Evolutionary conservation across 176 grass and related monocot genomes (phyloP).

Genomic region (Stipa capillata): DNA sequence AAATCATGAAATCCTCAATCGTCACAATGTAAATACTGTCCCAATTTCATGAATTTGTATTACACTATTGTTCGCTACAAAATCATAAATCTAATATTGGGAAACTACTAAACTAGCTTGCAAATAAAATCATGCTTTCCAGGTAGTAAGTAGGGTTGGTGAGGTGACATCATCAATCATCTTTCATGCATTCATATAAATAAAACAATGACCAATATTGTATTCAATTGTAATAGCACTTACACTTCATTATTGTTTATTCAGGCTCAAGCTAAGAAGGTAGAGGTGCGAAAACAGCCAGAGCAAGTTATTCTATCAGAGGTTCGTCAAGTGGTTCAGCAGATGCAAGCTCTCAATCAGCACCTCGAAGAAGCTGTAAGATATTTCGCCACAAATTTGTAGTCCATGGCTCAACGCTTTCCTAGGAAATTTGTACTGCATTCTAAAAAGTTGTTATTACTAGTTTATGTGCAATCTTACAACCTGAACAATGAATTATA

Average conservation of each 20-base stretch:
- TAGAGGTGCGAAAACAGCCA: conserved; percentile 41
- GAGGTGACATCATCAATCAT: not conserved
- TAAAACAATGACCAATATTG: not conserved
- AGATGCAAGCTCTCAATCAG: conserved; percentile 85
- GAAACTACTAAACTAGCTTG: not conserved
- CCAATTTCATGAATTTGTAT: not conserved
- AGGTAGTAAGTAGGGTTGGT: not conserved
- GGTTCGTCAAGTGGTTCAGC: conserved; percentile 77
- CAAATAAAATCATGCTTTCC: not conserved
- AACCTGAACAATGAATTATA: not conserved
- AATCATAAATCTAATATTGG: not conserved
- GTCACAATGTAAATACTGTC: not conserved
- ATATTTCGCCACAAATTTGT: not conserved
- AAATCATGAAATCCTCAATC: not conserved
- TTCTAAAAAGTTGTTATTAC: not conserved
- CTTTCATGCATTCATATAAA: not conserved
- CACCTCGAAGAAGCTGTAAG: conserved; percentile 92
- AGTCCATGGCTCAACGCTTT: not conserved
- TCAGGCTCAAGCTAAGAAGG: conserved; percentile 71
- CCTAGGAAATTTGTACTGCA: conserved; percentile 1
- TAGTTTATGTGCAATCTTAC: not conserved
- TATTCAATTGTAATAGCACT: not conserved
- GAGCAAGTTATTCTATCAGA: conserved; percentile 78
- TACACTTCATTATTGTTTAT: not conserved
- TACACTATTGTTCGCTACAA: not conserved